A percentile compares a stretch with the other conserved stretches of the same genome.
phyloP scores from a whole-genome alignment of 257 asterid species.

The Fraxinus americana region DNA sequence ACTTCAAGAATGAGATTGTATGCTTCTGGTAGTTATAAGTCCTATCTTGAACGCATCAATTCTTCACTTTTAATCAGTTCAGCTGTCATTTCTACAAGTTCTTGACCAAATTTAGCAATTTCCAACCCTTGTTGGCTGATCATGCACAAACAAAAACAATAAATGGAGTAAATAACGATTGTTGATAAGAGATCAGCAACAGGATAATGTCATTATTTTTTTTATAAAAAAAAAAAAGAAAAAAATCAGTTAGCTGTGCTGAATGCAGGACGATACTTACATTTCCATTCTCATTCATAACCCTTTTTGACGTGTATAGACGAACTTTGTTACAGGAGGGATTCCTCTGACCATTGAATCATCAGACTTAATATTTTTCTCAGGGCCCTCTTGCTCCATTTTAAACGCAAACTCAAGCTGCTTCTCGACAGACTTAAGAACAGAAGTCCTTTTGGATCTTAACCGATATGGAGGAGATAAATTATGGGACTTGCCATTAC shows the following conservation, averaged over 20 bases:
- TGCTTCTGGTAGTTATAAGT: too few species aligned
- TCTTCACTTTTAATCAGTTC: too few species aligned
- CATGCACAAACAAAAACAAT: too few species aligned
- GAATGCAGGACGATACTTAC: constrained; percentile 25
- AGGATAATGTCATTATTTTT: not conserved
- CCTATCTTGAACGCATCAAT: too few species aligned
- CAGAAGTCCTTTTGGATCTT: constrained; percentile 67
- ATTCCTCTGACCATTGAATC: constrained; percentile 39
- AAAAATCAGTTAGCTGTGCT: not conserved
- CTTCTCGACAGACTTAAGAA: constrained; percentile 79
- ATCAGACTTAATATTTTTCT: constrained; percentile 36
- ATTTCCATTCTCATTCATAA: constrained; percentile 26
- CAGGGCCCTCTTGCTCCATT: constrained; percentile 38
- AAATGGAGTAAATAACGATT: not conserved
- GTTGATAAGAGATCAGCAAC: too few species aligned
- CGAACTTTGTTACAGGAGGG: constrained; percentile 52
- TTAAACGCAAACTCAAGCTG: constrained; percentile 69
- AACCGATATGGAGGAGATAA: constrained; percentile 90
- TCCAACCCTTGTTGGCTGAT: too few species aligned
- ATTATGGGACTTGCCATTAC: constrained; percentile 51
- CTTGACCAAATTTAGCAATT: too few species aligned
- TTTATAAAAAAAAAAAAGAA: too few species aligned
- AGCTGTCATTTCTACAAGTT: too few species aligned
- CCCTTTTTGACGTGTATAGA: constrained; percentile 58
- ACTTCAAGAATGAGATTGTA: too few species aligned